A percentile compares a stretch with the other conserved stretches of the same genome.
phyloP scores from a whole-genome alignment of 1,284 basidiomycete species.

The Neotropicomus parvogracilis region DNA sequence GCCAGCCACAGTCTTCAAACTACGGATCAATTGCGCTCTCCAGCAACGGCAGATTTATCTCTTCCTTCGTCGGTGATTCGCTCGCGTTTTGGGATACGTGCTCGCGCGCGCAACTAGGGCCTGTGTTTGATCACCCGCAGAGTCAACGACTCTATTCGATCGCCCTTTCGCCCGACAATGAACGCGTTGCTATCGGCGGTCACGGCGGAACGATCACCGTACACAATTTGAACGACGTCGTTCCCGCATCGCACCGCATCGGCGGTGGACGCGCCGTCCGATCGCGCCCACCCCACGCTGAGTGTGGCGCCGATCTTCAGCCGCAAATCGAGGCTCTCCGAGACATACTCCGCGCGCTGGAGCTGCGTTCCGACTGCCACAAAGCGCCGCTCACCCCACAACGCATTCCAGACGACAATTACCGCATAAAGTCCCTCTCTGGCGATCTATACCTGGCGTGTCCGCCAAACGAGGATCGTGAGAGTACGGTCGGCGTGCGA shows the following conservation, averaged over 20 bases:
- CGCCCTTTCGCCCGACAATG: neutral
- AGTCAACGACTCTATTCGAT: neutral
- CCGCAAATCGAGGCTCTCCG: neutral
- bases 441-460: slow-evolving; percentile 1
- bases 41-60: neutral
- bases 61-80: neutral
- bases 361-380: neutral
- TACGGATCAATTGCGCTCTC: neutral
- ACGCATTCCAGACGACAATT: neutral
- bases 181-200: neutral
- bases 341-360: neutral
- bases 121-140: neutral
- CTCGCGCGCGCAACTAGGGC: neutral
- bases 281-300: neutral
- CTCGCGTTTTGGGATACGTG: neutral
- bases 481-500: neutral
- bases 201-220: neutral
- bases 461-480: neutral
- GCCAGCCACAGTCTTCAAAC: neutral
- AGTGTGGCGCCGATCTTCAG: neutral
- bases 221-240: neutral
- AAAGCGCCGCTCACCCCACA: neutral
- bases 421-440: neutral
- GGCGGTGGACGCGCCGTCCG: neutral
- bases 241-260: neutral